Percentiles rank a stretch among this genome's conserved stretches.
Conservation (phyloP, 345 rosid species). For the Carallia brachiata region DNA sequence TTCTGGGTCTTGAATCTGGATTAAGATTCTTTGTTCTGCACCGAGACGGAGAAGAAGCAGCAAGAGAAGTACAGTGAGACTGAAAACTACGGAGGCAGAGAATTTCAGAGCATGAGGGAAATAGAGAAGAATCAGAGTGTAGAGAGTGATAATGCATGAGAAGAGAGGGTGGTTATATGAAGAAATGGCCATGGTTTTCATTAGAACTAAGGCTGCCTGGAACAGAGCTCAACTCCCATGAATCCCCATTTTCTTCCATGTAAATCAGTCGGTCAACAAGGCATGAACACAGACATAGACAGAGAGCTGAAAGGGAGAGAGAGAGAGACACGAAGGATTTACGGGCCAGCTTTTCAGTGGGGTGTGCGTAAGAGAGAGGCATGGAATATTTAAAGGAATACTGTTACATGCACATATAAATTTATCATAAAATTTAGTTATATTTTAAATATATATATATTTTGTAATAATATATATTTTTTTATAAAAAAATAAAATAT, state of each 20-base stretch:
- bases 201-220: not conserved
- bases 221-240: slow-evolving; percentile 15
- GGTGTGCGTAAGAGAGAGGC: slow-evolving; percentile 35
- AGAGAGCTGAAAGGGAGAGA: too few relatives aligned
- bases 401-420: too few relatives aligned
- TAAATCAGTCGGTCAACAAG: too few relatives aligned
- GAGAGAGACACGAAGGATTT: too few relatives aligned
- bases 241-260: not conserved
- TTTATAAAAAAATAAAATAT: too few relatives aligned
- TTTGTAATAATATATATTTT: too few relatives aligned
- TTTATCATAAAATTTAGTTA: too few relatives aligned
- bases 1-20: slow-evolving; percentile 9
- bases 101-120: slow-evolving; percentile 39
- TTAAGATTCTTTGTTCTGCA: slow-evolving; percentile 19
- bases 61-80: slow-evolving; percentile 45
- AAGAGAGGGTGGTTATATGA: slow-evolving; percentile 44
- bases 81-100: slow-evolving; percentile 48
- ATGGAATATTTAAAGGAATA: slow-evolving; percentile 28
- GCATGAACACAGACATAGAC: too few relatives aligned
- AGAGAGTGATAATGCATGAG: slow-evolving; percentile 54
- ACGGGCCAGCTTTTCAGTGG: too few relatives aligned
- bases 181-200: slow-evolving; percentile 10
- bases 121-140: slow-evolving; percentile 47
- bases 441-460: too few relatives aligned
- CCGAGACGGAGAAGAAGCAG: slow-evolving; percentile 55